phyloP scores from a whole-genome alignment of 2,329 filamentous ascomycete genomes.

The Hymenoscyphus scutula region DNA sequence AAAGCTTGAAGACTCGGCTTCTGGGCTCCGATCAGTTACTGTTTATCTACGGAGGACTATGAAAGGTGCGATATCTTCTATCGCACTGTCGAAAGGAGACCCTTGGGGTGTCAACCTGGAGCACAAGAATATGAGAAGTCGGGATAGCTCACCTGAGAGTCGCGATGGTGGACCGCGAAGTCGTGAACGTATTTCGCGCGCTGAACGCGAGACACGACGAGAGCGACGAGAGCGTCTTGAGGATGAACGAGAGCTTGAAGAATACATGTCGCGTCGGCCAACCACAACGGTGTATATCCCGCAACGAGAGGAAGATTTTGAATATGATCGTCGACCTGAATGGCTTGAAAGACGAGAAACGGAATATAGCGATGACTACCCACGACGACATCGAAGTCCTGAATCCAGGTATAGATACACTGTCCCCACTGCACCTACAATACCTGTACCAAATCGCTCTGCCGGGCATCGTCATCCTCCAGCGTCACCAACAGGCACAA shows the following conservation, averaged over 20 bases:
- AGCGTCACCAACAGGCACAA: background rate
- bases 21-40: slow-evolving; percentile 5
- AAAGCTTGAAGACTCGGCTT: background rate
- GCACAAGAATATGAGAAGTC: background rate
- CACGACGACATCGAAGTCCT: background rate
- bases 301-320: background rate
- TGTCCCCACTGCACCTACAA: background rate
- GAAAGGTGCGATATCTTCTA: slow-evolving; percentile 1
- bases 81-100: background rate
- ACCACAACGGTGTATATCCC: background rate
- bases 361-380: background rate
- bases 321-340: background rate
- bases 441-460: background rate
- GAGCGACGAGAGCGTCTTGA: background rate
- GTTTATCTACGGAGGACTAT: slow-evolving; percentile 6
- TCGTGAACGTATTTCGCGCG: background rate
- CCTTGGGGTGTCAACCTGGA: background rate
- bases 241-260: background rate
- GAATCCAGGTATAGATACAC: background rate
- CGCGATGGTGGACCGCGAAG: background rate
- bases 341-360: background rate
- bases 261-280: background rate
- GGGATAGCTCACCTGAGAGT: background rate
- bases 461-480: background rate
- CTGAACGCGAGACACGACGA: background rate